These are phyloP conservation scores for Grigorovia yakushimaensis DNA, from an alignment of 805 yeast species.

Conservation along the genomic window DNA sequence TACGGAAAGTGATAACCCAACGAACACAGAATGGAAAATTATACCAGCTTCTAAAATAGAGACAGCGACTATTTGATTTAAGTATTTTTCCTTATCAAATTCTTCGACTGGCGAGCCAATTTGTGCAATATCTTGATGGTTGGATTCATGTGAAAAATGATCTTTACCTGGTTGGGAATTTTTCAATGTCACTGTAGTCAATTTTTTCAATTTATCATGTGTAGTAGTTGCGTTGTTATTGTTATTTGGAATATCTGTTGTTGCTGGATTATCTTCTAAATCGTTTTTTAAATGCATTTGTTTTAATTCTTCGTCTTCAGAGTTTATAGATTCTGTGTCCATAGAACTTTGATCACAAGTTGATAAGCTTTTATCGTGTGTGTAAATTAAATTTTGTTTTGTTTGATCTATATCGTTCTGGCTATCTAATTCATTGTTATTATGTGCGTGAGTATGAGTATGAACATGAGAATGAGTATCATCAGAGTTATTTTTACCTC, in stretches of 20 bases:
- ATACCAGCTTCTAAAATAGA: slow-evolving; percentile 70
- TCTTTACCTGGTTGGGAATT: slow-evolving; percentile 4
- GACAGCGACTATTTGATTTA: slow-evolving; percentile 45
- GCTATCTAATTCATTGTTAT: neutral
- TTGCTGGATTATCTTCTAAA: neutral
- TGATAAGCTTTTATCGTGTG: neutral
- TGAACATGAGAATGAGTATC: neutral
- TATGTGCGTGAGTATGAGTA: neutral
- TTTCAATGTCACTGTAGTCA: neutral
- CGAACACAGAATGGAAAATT: slow-evolving; percentile 72
- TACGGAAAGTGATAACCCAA: slow-evolving; percentile 70
- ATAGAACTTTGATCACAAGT: neutral
- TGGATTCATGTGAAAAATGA: slow-evolving; percentile 5
- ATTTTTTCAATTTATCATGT: neutral
- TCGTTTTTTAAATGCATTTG: neutral
- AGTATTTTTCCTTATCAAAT: slow-evolving; percentile 35
- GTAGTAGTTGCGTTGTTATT: neutral
- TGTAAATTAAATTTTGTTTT: neutral
- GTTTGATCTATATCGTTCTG: neutral
- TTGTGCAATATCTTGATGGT: slow-evolving; percentile 9
- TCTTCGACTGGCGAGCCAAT: slow-evolving; percentile 8
- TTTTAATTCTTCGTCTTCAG: neutral
- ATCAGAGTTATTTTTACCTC: no score
- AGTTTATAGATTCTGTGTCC: neutral
- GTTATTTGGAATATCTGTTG: neutral